These are phyloP conservation scores for Trametes versicolor DNA, from an alignment of 1,284 basidiomycete genomes.

Conservation along the genomic window DNA sequence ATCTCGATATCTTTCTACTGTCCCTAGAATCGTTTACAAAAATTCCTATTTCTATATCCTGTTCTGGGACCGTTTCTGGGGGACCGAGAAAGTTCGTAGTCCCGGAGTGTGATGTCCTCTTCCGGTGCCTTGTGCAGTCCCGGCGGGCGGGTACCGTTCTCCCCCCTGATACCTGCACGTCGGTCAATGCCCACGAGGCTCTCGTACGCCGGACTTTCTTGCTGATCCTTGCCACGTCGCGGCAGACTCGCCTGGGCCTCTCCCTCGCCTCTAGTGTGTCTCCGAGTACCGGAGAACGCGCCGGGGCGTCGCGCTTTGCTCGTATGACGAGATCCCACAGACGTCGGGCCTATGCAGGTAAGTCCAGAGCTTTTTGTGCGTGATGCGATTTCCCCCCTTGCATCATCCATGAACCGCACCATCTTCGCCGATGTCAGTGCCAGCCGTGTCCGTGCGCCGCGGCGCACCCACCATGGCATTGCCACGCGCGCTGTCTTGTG, in stretches of 20 bases:
- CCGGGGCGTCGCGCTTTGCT: not conserved
- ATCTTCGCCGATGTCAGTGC: not conserved
- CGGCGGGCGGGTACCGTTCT: slow-evolving; percentile 18
- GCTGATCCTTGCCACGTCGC: slow-evolving; percentile 25
- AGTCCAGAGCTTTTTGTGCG: no score
- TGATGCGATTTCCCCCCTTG: not conserved
- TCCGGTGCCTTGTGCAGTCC: not conserved
- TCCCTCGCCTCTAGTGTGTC: not conserved
- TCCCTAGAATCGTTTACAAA: no score
- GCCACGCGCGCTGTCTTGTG: slow-evolving; percentile 3
- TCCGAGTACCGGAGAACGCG: slow-evolving; percentile 1
- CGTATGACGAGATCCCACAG: not conserved
- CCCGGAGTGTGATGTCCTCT: no score
- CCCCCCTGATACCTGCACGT: slow-evolving; percentile 24
- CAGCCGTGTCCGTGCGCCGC: not conserved
- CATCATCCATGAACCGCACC: not conserved
- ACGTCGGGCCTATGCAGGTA: no score
- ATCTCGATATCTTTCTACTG: no score
- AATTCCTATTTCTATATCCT: no score
- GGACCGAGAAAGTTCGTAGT: no score
- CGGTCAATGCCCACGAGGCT: slow-evolving; percentile 30
- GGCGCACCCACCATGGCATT: not conserved
- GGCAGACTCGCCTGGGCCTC: slow-evolving; percentile 14
- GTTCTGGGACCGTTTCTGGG: no score
- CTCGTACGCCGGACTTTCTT: slow-evolving; percentile 25